phyloP scores from a whole-genome alignment of 2,329 filamentous ascomycete species.

The Hawksworthiomyces lignivorus region DNA sequence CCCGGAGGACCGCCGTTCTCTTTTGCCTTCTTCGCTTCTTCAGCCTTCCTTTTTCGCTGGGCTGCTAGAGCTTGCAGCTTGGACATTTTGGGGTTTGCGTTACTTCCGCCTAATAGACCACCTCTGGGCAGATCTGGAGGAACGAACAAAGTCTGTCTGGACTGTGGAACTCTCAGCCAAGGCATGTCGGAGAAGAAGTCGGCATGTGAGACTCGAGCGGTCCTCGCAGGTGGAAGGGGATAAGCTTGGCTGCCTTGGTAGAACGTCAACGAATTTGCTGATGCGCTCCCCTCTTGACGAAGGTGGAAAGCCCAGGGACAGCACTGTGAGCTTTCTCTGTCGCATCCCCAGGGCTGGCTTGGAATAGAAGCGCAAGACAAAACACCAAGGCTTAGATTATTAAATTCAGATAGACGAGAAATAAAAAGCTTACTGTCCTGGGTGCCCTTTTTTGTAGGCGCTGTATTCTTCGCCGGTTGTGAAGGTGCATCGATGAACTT shows the following conservation, averaged over 20 bases:
- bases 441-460: conserved; percentile 6
- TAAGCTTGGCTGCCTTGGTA: conserved; percentile 3
- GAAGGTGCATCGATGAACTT: conserved; percentile 41
- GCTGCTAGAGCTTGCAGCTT: conserved; percentile 88
- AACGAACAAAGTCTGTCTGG: conserved; percentile 59
- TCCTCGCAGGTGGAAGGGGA: background rate
- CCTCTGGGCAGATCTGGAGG: conserved; percentile 47
- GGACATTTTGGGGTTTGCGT: conserved; percentile 62
- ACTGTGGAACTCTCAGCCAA: conserved; percentile 67
- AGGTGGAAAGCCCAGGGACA: no score
- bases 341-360: no score
- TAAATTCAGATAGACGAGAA: conserved; percentile 11
- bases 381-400: no score
- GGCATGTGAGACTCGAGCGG: conserved; percentile 27
- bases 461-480: conserved; percentile 29
- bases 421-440: conserved; percentile 17
- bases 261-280: conserved; percentile 12
- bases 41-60: conserved; percentile 74
- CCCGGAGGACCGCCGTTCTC: conserved; percentile 12
- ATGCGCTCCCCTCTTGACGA: background rate
- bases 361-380: background rate
- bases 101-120: conserved; percentile 71
- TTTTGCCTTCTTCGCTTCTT: conserved; percentile 42
- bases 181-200: conserved; percentile 77
- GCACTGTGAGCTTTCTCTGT: no score